Conservation (phyloP, 2,329 filamentous ascomycete genomes). For the Alternaria rosae region DNA sequence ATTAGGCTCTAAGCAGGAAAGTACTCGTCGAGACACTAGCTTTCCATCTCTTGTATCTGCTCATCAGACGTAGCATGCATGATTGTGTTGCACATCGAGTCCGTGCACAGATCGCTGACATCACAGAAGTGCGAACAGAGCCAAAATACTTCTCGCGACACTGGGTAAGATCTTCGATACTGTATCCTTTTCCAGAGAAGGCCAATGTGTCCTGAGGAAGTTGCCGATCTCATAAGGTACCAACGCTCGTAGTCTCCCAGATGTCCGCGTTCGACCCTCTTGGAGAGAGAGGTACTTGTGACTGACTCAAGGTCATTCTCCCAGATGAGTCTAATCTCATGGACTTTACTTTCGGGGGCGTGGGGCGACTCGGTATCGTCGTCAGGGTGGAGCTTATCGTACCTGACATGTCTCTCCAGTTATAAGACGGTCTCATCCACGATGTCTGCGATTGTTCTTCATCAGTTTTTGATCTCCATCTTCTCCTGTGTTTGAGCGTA, state of each 20-base stretch:
- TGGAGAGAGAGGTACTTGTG: not conserved
- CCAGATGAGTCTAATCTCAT: not conserved
- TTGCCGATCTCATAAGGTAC: not conserved
- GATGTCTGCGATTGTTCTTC: not conserved
- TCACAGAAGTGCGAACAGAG: not conserved
- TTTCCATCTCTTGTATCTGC: not conserved
- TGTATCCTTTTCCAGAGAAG: not conserved
- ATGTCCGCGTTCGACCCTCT: not conserved
- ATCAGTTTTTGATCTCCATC: not conserved
- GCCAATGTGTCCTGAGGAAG: not conserved
- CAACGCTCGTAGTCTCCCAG: not conserved
- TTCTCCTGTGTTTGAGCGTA: not conserved
- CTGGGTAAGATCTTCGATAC: not conserved
- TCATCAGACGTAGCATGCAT: not conserved
- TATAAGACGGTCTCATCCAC: not conserved
- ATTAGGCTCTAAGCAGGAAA: not conserved
- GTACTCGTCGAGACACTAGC: not conserved
- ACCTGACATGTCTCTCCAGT: not conserved
- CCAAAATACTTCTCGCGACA: not conserved
- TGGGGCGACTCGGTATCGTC: not conserved
- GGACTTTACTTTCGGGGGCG: not conserved
- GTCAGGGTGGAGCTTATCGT: not conserved
- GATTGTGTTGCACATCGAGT: not conserved
- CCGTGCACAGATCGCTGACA: not conserved
- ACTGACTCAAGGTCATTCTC: not conserved